Evolutionary conservation across 352 stramenopile species (phyloP).

Genomic region (Peronospora tabacina): DNA sequence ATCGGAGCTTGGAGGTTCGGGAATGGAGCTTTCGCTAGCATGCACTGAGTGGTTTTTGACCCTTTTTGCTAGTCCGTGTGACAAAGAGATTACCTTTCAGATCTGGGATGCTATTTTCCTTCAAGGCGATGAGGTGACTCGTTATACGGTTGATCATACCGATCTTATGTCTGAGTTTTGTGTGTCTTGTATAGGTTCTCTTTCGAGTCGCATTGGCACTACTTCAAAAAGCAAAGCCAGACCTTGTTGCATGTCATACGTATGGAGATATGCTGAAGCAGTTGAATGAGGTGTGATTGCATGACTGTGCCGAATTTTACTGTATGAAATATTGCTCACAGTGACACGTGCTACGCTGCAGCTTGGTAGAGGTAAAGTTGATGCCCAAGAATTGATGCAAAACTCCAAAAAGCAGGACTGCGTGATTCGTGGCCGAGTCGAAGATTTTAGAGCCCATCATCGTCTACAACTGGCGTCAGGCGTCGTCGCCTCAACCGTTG

Average conservation of each 20-base stretch:
- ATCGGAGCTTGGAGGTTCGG: conserved; percentile 61
- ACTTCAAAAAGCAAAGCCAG: conserved; percentile 52
- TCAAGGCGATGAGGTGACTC: conserved; percentile 60
- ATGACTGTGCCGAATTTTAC: not conserved
- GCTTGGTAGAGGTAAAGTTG: conserved; percentile 48
- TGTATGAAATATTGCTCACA: not conserved
- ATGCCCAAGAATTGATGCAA: conserved; percentile 42
- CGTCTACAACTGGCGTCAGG: conserved; percentile 70
- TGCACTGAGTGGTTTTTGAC: conserved; percentile 87
- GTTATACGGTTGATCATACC: not conserved
- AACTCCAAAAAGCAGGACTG: conserved; percentile 54
- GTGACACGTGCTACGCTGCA: conserved; percentile 12
- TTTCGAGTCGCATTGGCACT: conserved; percentile 72
- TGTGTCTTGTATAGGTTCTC: conserved; percentile 37
- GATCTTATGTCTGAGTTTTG: not conserved
- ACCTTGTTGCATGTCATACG: conserved; percentile 48
- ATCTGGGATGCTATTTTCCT: conserved; percentile 85
- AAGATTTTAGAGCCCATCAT: conserved; percentile 81
- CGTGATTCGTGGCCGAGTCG: conserved; percentile 58
- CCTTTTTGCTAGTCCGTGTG: conserved; percentile 76
- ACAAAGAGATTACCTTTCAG: conserved; percentile 56
- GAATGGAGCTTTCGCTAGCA: conserved; percentile 78
- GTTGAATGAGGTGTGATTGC: conserved; percentile 59
- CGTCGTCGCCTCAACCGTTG: conserved; percentile 64
- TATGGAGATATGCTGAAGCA: conserved; percentile 77